Evolutionary conservation across 192 early-diverging fungal species (phyloP).

Genomic region (Coemansia sp.): DNA sequence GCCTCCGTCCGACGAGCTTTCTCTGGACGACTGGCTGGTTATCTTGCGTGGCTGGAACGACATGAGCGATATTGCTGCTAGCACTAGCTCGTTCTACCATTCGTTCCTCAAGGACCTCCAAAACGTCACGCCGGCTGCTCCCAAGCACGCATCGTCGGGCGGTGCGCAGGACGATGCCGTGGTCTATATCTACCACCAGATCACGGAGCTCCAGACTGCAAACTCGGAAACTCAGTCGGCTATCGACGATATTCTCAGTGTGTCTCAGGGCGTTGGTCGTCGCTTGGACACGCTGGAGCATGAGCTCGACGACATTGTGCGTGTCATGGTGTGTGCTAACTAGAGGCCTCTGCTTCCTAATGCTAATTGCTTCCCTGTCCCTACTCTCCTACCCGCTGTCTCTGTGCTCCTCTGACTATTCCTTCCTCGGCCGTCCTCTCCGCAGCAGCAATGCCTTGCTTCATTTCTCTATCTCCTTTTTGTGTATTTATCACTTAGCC

Average conservation of each 20-base stretch:
- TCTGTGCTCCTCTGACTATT: constrained; percentile 1
- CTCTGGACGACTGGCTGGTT: constrained; percentile 50
- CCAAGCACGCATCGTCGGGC: neutral
- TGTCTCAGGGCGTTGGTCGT: constrained; percentile 48
- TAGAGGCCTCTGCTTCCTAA: neutral
- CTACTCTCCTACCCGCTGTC: neutral
- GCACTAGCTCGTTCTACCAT: constrained; percentile 36
- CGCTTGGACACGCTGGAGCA: constrained; percentile 47
- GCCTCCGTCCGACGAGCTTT: constrained; percentile 26
- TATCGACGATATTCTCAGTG: constrained; percentile 46
- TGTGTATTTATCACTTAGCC: neutral
- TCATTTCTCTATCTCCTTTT: neutral
- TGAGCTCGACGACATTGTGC: constrained; percentile 51
- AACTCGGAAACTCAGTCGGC: constrained; percentile 35
- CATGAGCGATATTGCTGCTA: constrained; percentile 29
- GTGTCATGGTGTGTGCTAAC: constrained; percentile 39
- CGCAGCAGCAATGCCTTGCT: neutral
- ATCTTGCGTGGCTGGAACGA: constrained; percentile 46
- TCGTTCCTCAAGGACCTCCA: constrained; percentile 40
- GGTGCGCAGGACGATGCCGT: constrained; percentile 13
- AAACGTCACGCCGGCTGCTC: neutral
- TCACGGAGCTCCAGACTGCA: constrained; percentile 24
- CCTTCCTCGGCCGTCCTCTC: neutral
- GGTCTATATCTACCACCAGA: constrained; percentile 26
- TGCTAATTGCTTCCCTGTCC: neutral